phyloP scores from a whole-genome alignment of 139 green algal species.

The Prasinococcaceae sp. region DNA sequence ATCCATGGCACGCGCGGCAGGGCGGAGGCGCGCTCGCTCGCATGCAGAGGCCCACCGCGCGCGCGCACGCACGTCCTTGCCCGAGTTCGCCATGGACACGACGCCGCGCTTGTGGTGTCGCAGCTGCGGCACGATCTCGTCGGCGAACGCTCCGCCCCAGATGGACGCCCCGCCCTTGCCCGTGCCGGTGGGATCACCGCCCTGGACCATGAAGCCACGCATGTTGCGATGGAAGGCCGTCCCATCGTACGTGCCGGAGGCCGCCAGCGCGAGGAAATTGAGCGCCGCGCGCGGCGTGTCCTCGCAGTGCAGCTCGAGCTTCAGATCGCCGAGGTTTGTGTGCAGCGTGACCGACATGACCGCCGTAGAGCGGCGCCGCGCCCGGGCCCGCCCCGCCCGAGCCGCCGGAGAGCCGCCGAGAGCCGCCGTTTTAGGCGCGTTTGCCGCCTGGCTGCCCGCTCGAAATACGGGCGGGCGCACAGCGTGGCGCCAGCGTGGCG shows the following conservation, averaged over 20 bases:
- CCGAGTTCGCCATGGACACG: slow-evolving; percentile 93
- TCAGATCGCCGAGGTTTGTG: slow-evolving; percentile 89
- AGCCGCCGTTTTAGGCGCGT: too few species aligned
- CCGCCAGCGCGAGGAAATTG: slow-evolving; percentile 91
- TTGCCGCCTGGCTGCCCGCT: too few species aligned
- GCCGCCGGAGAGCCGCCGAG: too few species aligned
- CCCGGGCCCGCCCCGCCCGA: too few species aligned
- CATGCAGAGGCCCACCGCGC: too few species aligned
- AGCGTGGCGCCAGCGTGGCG: too few species aligned
- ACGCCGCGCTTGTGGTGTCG: slow-evolving; percentile 67
- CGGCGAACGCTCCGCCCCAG: slow-evolving; percentile 77
- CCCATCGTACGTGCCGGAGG: slow-evolving; percentile 77
- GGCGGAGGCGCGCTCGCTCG: too few species aligned
- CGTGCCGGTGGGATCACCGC: slow-evolving; percentile 60
- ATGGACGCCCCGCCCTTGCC: slow-evolving; percentile 84
- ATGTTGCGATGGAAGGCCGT: slow-evolving; percentile 91
- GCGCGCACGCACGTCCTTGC: too few species aligned
- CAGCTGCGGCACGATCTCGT: slow-evolving; percentile 57
- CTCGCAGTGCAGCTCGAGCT: slow-evolving; percentile 90
- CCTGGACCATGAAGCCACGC: slow-evolving; percentile 85
- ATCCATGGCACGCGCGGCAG: too few species aligned
- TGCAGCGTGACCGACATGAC: slow-evolving; percentile 92
- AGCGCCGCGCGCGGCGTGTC: slow-evolving; percentile 16
- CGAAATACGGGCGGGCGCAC: too few species aligned
- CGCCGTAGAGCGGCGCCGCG: too few species aligned